A percentile compares a stretch with the other conserved stretches of the same genome.
phyloP scores from a whole-genome alignment of 2,329 filamentous ascomycete genomes.

The Mycosphaerelloides madeirae region DNA sequence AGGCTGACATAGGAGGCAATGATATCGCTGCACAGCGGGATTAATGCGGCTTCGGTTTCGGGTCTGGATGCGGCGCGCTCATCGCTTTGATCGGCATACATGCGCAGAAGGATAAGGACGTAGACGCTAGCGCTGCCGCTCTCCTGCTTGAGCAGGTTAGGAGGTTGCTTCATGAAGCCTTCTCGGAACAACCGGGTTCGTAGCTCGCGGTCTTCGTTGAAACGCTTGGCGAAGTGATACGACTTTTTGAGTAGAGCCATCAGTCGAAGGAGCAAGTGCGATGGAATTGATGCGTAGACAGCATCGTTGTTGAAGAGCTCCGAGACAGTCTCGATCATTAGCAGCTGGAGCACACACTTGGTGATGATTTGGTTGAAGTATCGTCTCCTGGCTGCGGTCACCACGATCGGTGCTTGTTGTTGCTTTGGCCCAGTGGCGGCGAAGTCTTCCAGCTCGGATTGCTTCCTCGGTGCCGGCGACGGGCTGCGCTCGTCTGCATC shows the following conservation, averaged over 20 bases:
- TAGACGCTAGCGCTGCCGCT: slow-evolving; percentile 89
- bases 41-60: slow-evolving; percentile 85
- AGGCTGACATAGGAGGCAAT: slow-evolving; percentile 77
- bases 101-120: slow-evolving; percentile 89
- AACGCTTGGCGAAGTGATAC: slow-evolving; percentile 92
- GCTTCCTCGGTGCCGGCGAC: slow-evolving; percentile 18
- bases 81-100: slow-evolving; percentile 87
- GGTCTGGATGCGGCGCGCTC: slow-evolving; percentile 73
- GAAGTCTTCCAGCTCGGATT: slow-evolving; percentile 73
- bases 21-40: slow-evolving; percentile 93
- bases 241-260: slow-evolving; percentile 95
- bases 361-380: slow-evolving; percentile 99
- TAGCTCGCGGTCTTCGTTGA: slow-evolving; percentile 96
- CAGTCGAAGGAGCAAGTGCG: slow-evolving; percentile 77
- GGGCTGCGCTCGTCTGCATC: slow-evolving; percentile 14
- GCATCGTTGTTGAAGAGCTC: slow-evolving; percentile 97
- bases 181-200: slow-evolving; percentile 92
- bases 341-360: slow-evolving; percentile 89
- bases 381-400: slow-evolving; percentile 84
- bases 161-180: slow-evolving; percentile 99
- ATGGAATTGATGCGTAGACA: slow-evolving; percentile 91
- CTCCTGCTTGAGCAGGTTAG: slow-evolving; percentile 96
- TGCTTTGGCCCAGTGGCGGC: slow-evolving; percentile 60
- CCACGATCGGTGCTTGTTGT: slow-evolving; percentile 83
- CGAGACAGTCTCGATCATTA: slow-evolving; percentile 99